These are phyloP conservation scores for Cephalotrichum gorgonifer DNA, from an alignment of 2,329 filamentous ascomycete species.

Conservation along the genomic window DNA sequence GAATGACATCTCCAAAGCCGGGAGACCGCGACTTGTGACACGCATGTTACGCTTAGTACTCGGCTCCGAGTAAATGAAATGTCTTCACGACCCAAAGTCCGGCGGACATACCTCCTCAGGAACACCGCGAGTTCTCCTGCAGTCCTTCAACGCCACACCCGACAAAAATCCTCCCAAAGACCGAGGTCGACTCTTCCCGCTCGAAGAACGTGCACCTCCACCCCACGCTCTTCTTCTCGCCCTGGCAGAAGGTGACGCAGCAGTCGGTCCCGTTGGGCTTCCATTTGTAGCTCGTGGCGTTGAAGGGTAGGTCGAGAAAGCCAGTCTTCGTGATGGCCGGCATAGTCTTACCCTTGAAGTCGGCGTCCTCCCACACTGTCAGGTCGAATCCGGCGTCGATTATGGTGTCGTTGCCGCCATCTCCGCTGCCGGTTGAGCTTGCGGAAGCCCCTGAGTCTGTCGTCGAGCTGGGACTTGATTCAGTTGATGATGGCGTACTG, in stretches of 20 bases:
- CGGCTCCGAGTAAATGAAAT: too few relatives aligned
- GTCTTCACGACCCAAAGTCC: not conserved
- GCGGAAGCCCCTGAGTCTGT: not conserved
- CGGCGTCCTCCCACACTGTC: not conserved
- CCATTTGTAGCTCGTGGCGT: conserved; percentile 7
- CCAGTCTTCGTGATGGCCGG: not conserved
- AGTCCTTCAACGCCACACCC: not conserved
- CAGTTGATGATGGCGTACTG: not conserved
- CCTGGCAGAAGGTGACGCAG: conserved; percentile 7
- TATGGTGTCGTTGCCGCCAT: not conserved
- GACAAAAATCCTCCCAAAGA: conserved; percentile 3
- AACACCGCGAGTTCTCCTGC: conserved; percentile 4
- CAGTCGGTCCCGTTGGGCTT: conserved; percentile 1
- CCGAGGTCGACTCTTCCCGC: not conserved
- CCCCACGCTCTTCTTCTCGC: not conserved
- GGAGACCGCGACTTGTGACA: too few relatives aligned
- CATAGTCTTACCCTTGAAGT: not conserved
- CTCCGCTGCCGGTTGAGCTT: not conserved
- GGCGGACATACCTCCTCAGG: not conserved
- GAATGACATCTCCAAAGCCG: too few relatives aligned
- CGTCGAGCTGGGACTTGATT: not conserved
- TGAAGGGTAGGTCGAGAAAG: conserved; percentile 7
- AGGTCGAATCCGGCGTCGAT: not conserved
- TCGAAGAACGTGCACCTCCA: conserved; percentile 6
- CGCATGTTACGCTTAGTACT: too few relatives aligned